A percentile compares a stretch with the other conserved stretches of the same genome.
phyloP scores from a whole-genome alignment of 768 basidiomycete species.

The Podaxis carcinomalis region DNA sequence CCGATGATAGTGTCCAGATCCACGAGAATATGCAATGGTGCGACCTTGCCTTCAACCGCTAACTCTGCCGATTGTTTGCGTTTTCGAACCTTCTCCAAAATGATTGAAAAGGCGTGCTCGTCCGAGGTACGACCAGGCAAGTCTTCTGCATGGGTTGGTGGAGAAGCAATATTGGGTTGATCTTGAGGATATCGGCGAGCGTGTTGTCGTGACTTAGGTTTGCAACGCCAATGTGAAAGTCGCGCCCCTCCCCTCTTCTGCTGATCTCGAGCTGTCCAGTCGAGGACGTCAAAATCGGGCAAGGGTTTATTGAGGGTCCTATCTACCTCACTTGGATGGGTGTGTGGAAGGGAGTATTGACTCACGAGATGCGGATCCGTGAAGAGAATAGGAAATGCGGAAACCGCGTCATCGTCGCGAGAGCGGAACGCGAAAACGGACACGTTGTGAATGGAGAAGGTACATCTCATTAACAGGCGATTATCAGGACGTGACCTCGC shows the following conservation, averaged over 20 bases:
- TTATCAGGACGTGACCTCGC: neutral
- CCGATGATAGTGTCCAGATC: constrained; percentile 51
- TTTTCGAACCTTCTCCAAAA: neutral
- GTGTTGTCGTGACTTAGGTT: constrained; percentile 14
- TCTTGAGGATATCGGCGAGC: neutral
- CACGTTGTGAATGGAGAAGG: constrained; percentile 37
- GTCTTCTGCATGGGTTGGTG: neutral
- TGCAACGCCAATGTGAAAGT: constrained; percentile 63
- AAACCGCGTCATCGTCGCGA: constrained; percentile 16
- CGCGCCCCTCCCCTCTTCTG: constrained; percentile 31
- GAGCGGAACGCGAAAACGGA: constrained; percentile 52
- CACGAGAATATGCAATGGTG: constrained; percentile 73
- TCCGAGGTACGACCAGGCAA: neutral
- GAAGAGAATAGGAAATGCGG: constrained; percentile 65
- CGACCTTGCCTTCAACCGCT: constrained; percentile 35
- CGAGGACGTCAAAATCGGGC: constrained; percentile 53
- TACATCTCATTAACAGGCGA: constrained; percentile 4
- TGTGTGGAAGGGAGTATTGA: constrained; percentile 48
- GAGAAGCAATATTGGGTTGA: neutral
- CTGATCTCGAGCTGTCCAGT: constrained; percentile 54
- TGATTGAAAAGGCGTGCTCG: neutral
- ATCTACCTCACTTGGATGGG: constrained; percentile 31
- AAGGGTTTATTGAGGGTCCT: constrained; percentile 24
- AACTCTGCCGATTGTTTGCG: neutral
- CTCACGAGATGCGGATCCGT: constrained; percentile 62